A percentile compares a stretch with the other conserved stretches of the same genome.
Conservation (phyloP, 1,139 yeast genomes). For the Taphrina pruni region DNA sequence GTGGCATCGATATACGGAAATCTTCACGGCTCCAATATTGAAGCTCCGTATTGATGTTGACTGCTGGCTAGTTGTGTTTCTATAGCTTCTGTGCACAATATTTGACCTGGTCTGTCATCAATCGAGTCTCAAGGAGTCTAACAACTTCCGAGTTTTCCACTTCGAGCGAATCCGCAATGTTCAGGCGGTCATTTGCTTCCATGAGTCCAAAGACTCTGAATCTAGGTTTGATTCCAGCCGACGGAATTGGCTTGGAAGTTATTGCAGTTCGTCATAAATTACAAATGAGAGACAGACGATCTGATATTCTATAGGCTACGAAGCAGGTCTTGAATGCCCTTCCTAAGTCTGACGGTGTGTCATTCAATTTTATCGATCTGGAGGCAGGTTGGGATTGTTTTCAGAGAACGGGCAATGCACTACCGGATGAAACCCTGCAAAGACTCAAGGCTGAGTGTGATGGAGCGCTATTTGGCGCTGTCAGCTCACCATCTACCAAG, state of each 20-base stretch:
- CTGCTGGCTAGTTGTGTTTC: too few relatives aligned
- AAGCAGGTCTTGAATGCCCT: conserved; percentile 70
- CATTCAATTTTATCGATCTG: conserved; percentile 82
- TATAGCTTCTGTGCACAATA: too few relatives aligned
- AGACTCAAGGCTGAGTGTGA: conserved; percentile 82
- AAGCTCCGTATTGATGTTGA: too few relatives aligned
- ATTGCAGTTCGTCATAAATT: conserved; percentile 63
- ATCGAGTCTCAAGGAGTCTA: too few relatives aligned
- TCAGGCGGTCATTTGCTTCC: conserved; percentile 51
- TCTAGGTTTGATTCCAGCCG: conserved; percentile 86
- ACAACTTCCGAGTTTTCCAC: too few relatives aligned
- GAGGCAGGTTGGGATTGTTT: conserved; percentile 95
- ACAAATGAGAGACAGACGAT: conserved; percentile 57
- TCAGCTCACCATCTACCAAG: conserved; percentile 83
- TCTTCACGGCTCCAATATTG: background rate
- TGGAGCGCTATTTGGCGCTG: conserved; percentile 98
- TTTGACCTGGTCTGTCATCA: too few relatives aligned
- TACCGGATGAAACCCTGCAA: conserved; percentile 89
- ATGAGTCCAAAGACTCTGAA: conserved; percentile 27
- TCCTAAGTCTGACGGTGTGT: conserved; percentile 73
- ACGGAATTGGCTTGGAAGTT: conserved; percentile 97
- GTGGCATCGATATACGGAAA: conserved; percentile 6
- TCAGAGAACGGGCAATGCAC: conserved; percentile 89
- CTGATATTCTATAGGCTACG: conserved; percentile 59
- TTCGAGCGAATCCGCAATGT: background rate